Base-by-base conservation (phyloP, 1,139 yeast species). In the Candida sp. region DNA sequence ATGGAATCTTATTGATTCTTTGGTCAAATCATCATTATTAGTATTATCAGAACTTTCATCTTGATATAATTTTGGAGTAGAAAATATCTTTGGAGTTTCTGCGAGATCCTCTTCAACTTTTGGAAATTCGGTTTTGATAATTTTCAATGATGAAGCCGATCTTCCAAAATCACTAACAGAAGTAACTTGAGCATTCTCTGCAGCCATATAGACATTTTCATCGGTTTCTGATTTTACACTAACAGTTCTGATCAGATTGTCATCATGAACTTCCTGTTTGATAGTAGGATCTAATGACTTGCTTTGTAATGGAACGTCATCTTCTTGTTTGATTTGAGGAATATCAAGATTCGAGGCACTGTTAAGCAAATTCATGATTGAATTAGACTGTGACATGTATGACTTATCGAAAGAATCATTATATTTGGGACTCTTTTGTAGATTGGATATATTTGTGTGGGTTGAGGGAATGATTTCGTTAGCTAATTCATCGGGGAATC, bases 401-500 rank as follows among this genome's bases (percentile, higher is more conserved):
- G 69, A 64, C 36, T 58, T 64, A 49, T 73, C 75, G 51, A 67
- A 70, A 2, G 73, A 66, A 45, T 67, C 61, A 61, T 60, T 64
- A 44, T 52, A 60, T 21, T 40, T 41, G 7, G 21, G n/a, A n/a
- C 33, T 29, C 23, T 40, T 27, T 27, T 35, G 22, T 41, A 36
- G 15, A 7, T 29, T 19, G 25, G 12, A n/a, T 21, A 34, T 19
- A 19, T 30, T 29, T 9, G 9, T 38, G 21, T 45, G 41, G 7
- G 43, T 36, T 12, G 34, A 48, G 11, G 72, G 73, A 21, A 71
- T 58, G 43, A 71, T 57, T 41, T 62, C 54, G 41, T 63, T 71
- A 8, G 73, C 75, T 41, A 68, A 45, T 29, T 64, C 63, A 49
- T 72, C 75, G 1, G 76, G 58, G 43, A 73, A 68, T 1, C 78